These are phyloP conservation scores for Isatis tinctoria DNA, from an alignment of 345 rosid species.

Conservation along the genomic window DNA sequence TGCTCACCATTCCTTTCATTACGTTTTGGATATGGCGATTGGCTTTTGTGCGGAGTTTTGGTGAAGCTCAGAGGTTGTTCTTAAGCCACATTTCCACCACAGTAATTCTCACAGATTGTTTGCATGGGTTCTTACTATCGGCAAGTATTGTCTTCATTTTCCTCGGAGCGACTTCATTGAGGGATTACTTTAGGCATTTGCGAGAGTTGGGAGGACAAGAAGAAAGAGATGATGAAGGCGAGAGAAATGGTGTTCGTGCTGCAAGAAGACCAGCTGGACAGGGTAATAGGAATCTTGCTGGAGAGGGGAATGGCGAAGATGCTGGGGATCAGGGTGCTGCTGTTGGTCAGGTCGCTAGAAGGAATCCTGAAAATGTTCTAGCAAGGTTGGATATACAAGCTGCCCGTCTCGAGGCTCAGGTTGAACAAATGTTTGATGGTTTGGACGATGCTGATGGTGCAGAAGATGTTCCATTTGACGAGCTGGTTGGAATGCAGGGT, in stretches of 20 bases:
- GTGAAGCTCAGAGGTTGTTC: constrained; percentile 90
- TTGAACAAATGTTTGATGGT: constrained; percentile 99
- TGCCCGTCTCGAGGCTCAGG: constrained; percentile 97
- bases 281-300: constrained; percentile 73
- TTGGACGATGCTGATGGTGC: constrained; percentile 99
- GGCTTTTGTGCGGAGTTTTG: constrained; percentile 90
- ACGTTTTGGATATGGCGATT: constrained; percentile 97
- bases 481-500: constrained; percentile 99
- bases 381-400: constrained; percentile 99
- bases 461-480: constrained; percentile 99
- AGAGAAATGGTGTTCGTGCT: constrained; percentile 87
- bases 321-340: constrained; percentile 74
- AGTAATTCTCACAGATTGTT: constrained; percentile 87
- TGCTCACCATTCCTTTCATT: constrained; percentile 87
- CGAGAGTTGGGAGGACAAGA: constrained; percentile 95
- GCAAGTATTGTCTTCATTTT: constrained; percentile 97
- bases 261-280: constrained; percentile 68
- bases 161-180: constrained; percentile 92
- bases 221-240: constrained; percentile 92
- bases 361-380: constrained; percentile 96
- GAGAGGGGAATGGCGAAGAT: constrained; percentile 79
- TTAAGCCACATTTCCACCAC: constrained; percentile 86
- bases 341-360: constrained; percentile 67
- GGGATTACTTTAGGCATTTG: constrained; percentile 94
- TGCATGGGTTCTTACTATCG: constrained; percentile 96